Evolutionary conservation across 805 yeast species (phyloP).

Genomic region (Hanseniaspora vineae): DNA sequence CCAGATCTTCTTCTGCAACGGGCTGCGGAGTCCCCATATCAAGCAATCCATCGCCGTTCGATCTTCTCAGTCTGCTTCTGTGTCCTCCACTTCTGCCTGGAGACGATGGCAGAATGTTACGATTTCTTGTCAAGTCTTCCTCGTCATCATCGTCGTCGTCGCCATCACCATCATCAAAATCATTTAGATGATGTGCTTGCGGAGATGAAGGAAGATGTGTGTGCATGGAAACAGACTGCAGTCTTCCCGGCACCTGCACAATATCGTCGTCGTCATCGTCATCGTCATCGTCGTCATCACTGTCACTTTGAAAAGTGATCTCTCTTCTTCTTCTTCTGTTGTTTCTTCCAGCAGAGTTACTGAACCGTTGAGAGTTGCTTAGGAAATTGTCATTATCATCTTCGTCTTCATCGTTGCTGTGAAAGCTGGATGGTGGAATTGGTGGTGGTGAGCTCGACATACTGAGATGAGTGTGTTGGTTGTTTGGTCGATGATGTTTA

Average conservation of each 20-base stretch:
- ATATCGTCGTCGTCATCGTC: neutral
- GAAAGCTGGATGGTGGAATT: neutral
- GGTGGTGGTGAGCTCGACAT: neutral
- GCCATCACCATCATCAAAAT: neutral
- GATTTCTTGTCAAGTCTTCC: neutral
- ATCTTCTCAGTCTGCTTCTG: neutral
- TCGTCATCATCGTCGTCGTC: neutral
- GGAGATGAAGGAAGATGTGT: neutral
- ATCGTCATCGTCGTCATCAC: neutral
- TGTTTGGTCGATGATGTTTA: neutral
- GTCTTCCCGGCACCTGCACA: too few species aligned
- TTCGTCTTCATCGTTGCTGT: neutral
- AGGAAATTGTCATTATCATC: neutral
- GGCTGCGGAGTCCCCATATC: too few species aligned
- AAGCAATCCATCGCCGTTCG: too few species aligned
- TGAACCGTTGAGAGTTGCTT: too few species aligned
- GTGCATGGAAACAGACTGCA: neutral
- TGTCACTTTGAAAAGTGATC: neutral
- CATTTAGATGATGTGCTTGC: neutral
- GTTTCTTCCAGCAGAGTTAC: neutral
- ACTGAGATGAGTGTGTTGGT: neutral
- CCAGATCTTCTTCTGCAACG: slow-evolving; percentile 5
- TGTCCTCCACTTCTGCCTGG: neutral
- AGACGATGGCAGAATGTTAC: neutral
- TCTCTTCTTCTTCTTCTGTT: neutral